Evolutionary conservation across 2,329 filamentous ascomycete species (phyloP), one percentile per base, ranked within the genome.

Genomic region (Ascocoryne sarcoides): DNA sequence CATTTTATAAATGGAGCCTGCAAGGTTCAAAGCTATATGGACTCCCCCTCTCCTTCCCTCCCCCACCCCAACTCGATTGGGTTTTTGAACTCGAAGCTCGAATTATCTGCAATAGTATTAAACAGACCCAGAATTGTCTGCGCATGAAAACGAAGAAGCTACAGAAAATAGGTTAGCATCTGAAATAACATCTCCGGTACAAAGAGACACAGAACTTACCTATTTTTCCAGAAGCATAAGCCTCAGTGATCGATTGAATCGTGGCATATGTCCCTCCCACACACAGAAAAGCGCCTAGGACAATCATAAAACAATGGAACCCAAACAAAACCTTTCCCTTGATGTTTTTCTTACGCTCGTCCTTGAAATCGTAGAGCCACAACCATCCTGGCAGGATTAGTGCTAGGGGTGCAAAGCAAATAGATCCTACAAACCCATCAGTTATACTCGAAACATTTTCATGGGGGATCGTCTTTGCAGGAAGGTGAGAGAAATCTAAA

Each of bases 341-440:
- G 5, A 48, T 19, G 14, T 10, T 39, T 0, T 67, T 66, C 21
- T 51, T 61, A 44, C 58, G 56, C 50, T 67, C 68, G 18, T 62
- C 42, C 5, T 51, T 47, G 44, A 73, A 65, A 40, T 71, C 70
- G 47, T 69, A 65, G 3, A 73, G 48, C 71, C 71, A 75, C 3
- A 75, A 45, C 60, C 62, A 68, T 0, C 65, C 69, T 0, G 69
- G 70, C 3, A 73, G 51, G 1, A 59, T 59, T 14, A 75, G 60
- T 2, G 66, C 67, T 34, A 75, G 45, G 0, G 69, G 70, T 20
- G 70, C 69, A 48, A 73, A 74, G 31, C 67, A 70, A 10, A 75
- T 42, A 18, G 63, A 65, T 3, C 69, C 70, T n/a, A n/a, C n/a
- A n/a, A n/a, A n/a, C n/a, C n/a, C n/a, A n/a, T n/a, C n/a, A n/a